Evolutionary conservation across 345 rosid genomes (phyloP).

Genomic region (Populus nigra): DNA sequence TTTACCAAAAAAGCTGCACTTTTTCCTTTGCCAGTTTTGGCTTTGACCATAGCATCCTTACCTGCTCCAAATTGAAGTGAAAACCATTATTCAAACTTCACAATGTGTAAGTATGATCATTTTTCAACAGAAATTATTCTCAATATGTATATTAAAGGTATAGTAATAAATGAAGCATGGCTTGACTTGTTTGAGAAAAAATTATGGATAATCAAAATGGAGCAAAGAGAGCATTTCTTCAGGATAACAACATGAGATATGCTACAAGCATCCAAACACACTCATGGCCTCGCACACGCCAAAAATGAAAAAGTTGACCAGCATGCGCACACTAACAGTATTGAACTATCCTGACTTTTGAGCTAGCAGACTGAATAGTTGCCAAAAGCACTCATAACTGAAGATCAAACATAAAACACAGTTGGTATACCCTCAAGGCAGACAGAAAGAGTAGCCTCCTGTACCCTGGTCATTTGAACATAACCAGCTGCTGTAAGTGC

Average conservation of each 20-base stretch:
- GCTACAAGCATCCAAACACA: neutral
- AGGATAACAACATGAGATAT: neutral
- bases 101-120: neutral
- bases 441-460: constrained; percentile 71
- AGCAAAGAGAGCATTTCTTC: neutral
- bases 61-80: constrained; percentile 50
- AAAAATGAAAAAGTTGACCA: neutral
- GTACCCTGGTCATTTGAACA: constrained; percentile 82
- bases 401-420: neutral
- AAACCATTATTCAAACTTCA: neutral
- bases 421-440: constrained; percentile 65
- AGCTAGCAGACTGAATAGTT: neutral
- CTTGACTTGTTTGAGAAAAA: neutral
- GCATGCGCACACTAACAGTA: neutral
- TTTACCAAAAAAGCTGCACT: constrained; percentile 86
- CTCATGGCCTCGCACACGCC: neutral
- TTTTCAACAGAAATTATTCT: neutral
- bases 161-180: neutral
- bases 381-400: neutral
- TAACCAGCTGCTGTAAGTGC: constrained; percentile 78
- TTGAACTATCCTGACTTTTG: neutral
- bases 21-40: constrained; percentile 91
- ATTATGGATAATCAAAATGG: neutral
- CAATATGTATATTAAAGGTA: neutral
- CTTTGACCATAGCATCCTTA: constrained; percentile 85